Conservation (phyloP, 768 basidiomycete species). For the Cystofilobasidium macerans region DNA sequence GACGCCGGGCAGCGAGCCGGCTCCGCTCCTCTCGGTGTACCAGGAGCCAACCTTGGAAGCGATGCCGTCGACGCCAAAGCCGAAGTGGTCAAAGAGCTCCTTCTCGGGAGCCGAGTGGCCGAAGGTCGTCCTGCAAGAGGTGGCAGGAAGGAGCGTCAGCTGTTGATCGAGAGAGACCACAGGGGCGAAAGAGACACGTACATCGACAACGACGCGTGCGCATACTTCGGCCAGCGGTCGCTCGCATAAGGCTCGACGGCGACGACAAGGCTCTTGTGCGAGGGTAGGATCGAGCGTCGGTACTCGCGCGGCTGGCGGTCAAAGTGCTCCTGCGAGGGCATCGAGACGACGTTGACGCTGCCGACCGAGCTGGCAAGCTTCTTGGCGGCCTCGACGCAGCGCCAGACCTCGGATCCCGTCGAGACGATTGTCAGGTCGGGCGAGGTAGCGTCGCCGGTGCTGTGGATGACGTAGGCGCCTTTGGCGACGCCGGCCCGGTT, state of each 20-base stretch:
- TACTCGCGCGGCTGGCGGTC: slow-evolving; percentile 32
- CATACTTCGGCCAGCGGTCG: slow-evolving; percentile 37
- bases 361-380: slow-evolving; percentile 23
- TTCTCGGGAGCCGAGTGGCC: slow-evolving; percentile 35
- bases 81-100: slow-evolving; percentile 35
- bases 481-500: slow-evolving; percentile 30
- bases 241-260: slow-evolving; percentile 37
- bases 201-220: slow-evolving; percentile 30
- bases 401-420: slow-evolving; percentile 35
- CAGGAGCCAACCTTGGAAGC: slow-evolving; percentile 31
- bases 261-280: slow-evolving; percentile 31
- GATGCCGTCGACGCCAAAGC: slow-evolving; percentile 34
- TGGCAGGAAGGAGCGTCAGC: too few relatives aligned
- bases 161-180: slow-evolving; percentile 29
- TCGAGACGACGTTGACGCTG: slow-evolving; percentile 35
- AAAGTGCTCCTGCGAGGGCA: slow-evolving; percentile 34
- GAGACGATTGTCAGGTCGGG: slow-evolving; percentile 30
- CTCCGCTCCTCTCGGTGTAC: slow-evolving; percentile 17
- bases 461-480: slow-evolving; percentile 34
- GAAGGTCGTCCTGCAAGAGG: slow-evolving; percentile 33
- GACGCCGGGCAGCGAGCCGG: slow-evolving; percentile 29
- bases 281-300: slow-evolving; percentile 29
- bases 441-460: slow-evolving; percentile 23
- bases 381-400: slow-evolving; percentile 33
- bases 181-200: background rate